Percentiles rank a stretch among this genome's conserved stretches.
Evolutionary conservation across 2,329 filamentous ascomycete species (phyloP).

Genomic region (Chrysoporthe cubensis): DNA sequence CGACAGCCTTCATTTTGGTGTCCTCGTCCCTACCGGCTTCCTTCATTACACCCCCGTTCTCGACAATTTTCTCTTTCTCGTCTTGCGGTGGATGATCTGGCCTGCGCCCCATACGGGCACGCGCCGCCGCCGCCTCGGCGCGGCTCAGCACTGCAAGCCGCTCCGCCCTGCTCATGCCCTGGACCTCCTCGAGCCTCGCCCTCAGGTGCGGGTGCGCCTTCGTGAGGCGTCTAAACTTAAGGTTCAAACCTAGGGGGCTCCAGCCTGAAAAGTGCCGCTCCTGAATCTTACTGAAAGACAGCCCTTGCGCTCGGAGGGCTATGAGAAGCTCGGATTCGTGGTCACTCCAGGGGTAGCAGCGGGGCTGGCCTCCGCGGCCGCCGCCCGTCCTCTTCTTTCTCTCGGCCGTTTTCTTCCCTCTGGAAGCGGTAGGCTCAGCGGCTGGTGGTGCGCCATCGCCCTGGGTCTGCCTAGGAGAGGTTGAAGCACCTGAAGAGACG

Average conservation of each 20-base stretch:
- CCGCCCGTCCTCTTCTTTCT: background rate
- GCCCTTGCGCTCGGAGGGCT: background rate
- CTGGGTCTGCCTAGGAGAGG: background rate
- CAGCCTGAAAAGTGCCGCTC: background rate
- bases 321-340: slow-evolving; percentile 7
- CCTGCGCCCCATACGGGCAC: background rate
- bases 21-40: too few species aligned
- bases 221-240: background rate
- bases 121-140: background rate
- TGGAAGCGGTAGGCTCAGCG: background rate
- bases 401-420: background rate
- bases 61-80: background rate
- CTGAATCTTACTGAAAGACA: background rate
- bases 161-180: background rate
- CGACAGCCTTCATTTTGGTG: background rate
- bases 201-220: background rate
- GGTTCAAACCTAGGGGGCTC: background rate
- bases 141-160: background rate
- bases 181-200: background rate
- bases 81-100: background rate
- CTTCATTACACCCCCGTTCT: too few species aligned
- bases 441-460: background rate
- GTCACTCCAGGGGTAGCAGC: slow-evolving; percentile 1
- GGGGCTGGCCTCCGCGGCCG: background rate
- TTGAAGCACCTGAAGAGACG: background rate